Evolutionary conservation across 306 rosid species (phyloP), one percentile per base, ranked within the genome.

Genomic region (Fragaria vesca): DNA sequence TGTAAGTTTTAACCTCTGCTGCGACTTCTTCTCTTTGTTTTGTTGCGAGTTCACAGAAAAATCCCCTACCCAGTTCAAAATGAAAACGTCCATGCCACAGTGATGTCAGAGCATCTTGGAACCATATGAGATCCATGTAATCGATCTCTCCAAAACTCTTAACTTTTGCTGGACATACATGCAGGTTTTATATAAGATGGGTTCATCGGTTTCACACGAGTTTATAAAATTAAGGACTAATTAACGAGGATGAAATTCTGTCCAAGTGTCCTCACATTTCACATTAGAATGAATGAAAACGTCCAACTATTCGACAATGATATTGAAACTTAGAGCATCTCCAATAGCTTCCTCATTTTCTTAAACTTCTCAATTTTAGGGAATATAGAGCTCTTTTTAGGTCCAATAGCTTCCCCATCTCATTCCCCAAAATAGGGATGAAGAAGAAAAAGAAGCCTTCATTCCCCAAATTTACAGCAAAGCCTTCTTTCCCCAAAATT

Each of bases 21-120:
- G 52, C 52, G 48, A 43, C 74, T 47, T 8, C 60, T 26, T 70
- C 60, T 47, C 8, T 15, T 62, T 62, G 42, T 62, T 30, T n/a
- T 30, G 42, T 8, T 3, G 9, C 58, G 8, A 46, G 7, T 30
- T 16, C 38, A 5, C 57, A 21, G 38, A 70, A 16, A 62, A 62
- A 0, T 5, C 3, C 7, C 28, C 28, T 15, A 13, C 30, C 74
- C 50, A 26, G 30, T 70, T 70, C 74, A 16, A 70, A 47, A 70
- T 46, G 74, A 26, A 70, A 71, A 71, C 62, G 24, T 50, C 26
- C 52, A 38, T 32, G 36, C 36, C 36, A 9, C 34, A 71, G 17
- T 71, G 62, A 30, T 50, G 62, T 50, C 75, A 51, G 62, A 30
- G 58, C 32, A 11, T 50, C 63, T 71, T 51, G 63, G 47, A 71